These are phyloP conservation scores for Ormosia semicastrata DNA, from an alignment of 306 rosid species.

Conservation along the genomic window DNA sequence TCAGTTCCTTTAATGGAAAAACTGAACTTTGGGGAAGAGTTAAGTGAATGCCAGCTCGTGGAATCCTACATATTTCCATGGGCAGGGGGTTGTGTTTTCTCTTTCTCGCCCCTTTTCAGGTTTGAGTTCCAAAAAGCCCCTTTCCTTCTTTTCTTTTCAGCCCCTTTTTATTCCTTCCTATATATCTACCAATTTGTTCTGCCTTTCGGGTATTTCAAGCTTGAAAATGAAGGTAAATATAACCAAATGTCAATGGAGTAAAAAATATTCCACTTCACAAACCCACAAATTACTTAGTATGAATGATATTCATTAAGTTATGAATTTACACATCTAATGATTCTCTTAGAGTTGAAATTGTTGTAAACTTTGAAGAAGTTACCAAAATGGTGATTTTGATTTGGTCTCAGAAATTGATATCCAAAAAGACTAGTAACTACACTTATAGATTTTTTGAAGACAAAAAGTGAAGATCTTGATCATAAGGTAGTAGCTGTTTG, in stretches of 20 bases:
- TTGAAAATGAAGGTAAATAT: background rate
- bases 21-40: background rate
- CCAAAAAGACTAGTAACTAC: too few relatives aligned
- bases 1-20: background rate
- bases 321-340: too few relatives aligned
- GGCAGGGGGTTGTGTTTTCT: constrained; percentile 31
- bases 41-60: constrained; percentile 13
- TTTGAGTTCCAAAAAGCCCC: background rate
- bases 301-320: too few relatives aligned
- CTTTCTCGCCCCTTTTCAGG: background rate
- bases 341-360: too few relatives aligned
- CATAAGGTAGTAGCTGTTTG: too few relatives aligned
- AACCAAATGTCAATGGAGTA: background rate
- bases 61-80: constrained; percentile 33
- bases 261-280: background rate
- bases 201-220: background rate
- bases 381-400: too few relatives aligned
- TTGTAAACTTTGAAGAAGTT: too few relatives aligned
- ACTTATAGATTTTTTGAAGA: too few relatives aligned
- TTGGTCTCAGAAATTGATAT: too few relatives aligned
- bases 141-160: background rate
- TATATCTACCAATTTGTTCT: background rate
- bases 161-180: constrained; percentile 16
- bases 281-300: background rate
- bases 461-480: too few relatives aligned